phyloP scores from a whole-genome alignment of 441 rosid species.

The Dalechampia spathulata region DNA sequence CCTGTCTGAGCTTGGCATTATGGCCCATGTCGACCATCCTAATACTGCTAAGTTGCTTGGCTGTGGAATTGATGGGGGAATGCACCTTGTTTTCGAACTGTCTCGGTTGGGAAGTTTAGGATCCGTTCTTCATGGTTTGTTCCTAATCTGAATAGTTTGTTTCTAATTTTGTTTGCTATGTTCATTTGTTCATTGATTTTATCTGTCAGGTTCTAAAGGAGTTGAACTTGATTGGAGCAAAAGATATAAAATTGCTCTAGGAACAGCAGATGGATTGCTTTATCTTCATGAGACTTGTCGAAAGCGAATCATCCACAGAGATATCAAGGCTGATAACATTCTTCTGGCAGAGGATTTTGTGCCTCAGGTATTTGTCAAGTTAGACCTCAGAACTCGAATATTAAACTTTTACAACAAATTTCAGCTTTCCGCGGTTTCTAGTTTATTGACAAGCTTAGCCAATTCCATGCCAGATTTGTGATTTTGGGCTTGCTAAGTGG shows the following conservation, averaged over 20 bases:
- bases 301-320: slow-evolving; percentile 85
- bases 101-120: slow-evolving; percentile 79
- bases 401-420: too few species aligned
- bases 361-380: slow-evolving; percentile 58
- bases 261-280: slow-evolving; percentile 69
- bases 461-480: slow-evolving; percentile 51
- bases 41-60: slow-evolving; percentile 84
- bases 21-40: slow-evolving; percentile 85
- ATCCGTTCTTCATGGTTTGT: slow-evolving; percentile 69
- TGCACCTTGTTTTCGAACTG: slow-evolving; percentile 71
- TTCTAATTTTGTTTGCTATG: not conserved
- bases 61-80: slow-evolving; percentile 69
- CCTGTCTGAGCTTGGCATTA: slow-evolving; percentile 73
- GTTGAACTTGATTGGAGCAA: slow-evolving; percentile 59
- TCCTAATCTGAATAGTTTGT: not conserved
- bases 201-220: slow-evolving; percentile 36
- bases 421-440: not conserved
- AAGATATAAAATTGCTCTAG: slow-evolving; percentile 75
- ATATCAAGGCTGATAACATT: slow-evolving; percentile 87
- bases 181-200: not conserved
- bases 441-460: not conserved
- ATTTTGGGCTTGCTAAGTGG: slow-evolving; percentile 95
- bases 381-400: slow-evolving; percentile 5
- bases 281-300: slow-evolving; percentile 85
- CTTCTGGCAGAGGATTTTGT: slow-evolving; percentile 79